Evolutionary conservation across 176 grass and related monocot genomes (phyloP), one percentile per base, ranked within the genome.

Genomic region (Saccharum spontaneum): DNA sequence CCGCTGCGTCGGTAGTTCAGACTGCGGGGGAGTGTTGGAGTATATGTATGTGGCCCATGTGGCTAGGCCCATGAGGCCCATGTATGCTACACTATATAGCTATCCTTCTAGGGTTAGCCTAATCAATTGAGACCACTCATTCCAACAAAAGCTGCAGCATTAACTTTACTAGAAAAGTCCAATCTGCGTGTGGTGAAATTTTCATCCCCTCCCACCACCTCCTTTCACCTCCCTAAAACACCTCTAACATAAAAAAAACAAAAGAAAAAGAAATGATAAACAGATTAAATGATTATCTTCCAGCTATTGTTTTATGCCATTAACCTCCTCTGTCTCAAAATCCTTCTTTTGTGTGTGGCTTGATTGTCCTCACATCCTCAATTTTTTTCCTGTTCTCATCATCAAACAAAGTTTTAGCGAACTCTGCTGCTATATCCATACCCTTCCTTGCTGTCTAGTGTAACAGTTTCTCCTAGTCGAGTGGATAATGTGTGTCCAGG

Each of bases 161-260:
- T 82, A 40, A 75, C 17, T 59, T 80, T 50, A 50, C 44, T 39
- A 55, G 44, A 80, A 80, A 69, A 15, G 8, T 37, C 31, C 79
- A 39, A 5, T 24, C 23, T 13, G 11, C 39, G 3, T 70, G 41
- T 69, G 17, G 14, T 46, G 24, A 28, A 10, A 65, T 10, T 10
- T 33, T 33, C 17, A 33, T 20, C 5, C 23, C 23, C 15, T 79
- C 60, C 39, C 2, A 12, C 24, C 8, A 15, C 31, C 22, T 80
- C 55, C 37, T 78, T 67, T 49, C 9, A 67, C 30, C 17, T 67
- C 18, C 10, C 41, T 67, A 6, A 79, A 66, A 66, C 39, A 66
- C 39, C 28, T 79, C 60, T 67, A 67, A 67, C 16, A 33, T 70
- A 70, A 20, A 31, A 74, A 2, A 43, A 49, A 16, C 0, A 28